Evolutionary conservation across 306 rosid genomes (phyloP).

Genomic region (Sicyos edulis): DNA sequence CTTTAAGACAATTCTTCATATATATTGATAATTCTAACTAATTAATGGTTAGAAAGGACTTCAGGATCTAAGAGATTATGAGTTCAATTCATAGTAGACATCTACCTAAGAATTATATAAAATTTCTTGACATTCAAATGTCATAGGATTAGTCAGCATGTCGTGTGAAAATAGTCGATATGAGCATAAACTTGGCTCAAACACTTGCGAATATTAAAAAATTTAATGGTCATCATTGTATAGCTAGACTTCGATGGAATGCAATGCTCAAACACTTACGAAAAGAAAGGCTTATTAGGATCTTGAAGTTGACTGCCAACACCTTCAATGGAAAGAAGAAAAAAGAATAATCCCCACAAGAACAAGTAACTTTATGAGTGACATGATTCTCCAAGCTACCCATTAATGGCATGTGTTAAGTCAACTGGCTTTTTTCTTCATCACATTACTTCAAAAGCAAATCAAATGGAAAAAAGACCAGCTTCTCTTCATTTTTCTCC

Average conservation of each 20-base stretch:
- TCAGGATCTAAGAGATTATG: too few relatives aligned
- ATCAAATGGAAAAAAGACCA: not conserved
- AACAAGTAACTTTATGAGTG: constrained; percentile 19
- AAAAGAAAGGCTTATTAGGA: not conserved
- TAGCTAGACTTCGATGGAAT: not conserved
- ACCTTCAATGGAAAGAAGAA: constrained; percentile 8
- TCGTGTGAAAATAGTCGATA: not conserved
- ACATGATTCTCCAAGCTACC: constrained; percentile 19
- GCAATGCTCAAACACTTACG: not conserved
- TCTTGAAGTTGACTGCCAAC: constrained; percentile 17
- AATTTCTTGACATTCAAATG: too few relatives aligned
- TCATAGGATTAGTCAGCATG: not conserved
- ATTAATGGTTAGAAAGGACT: too few relatives aligned
- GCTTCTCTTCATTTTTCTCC: not conserved
- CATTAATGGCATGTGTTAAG: constrained; percentile 18
- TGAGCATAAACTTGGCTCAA: too few relatives aligned
- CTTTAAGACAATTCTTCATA: too few relatives aligned
- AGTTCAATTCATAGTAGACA: too few relatives aligned
- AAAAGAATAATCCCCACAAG: constrained; percentile 11
- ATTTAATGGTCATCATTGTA: not conserved
- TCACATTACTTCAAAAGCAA: constrained; percentile 10
- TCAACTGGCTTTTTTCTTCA: constrained; percentile 16
- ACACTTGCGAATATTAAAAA: not conserved
- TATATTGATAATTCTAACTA: too few relatives aligned
- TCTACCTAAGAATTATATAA: too few relatives aligned